Base-by-base conservation (phyloP, 2,329 filamentous ascomycete genomes). In the Xylaria sp. region DNA sequence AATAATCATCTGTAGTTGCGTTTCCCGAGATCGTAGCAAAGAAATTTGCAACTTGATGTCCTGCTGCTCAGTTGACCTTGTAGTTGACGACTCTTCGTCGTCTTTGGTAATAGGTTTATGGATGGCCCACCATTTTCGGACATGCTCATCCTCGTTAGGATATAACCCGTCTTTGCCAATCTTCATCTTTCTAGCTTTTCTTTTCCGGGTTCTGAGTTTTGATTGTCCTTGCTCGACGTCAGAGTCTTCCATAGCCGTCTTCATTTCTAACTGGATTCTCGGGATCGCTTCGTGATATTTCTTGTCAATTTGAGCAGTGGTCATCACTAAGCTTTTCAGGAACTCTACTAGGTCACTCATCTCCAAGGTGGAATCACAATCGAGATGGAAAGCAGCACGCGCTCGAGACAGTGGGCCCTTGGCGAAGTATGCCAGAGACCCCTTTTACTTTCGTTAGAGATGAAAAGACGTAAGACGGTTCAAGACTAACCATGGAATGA, bases 391-490 rank as follows among this genome's bases (percentile, higher is more conserved):
- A 15, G 90, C 87, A 56, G 90, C 91, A 68, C 92, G 88, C 55
- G 92, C 90, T 74, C 92, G 87, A 54, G 92, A 93, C 23, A 96
- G 82, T 1, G 93, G 92, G 0, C 92, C 93, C 82, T 96, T 96
- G 23, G 91, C 91, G 80, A 95, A 94, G 79, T 94, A 96, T 67
- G 92, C 92, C 66, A 95, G 82, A 3, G 92, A 93, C 41, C 91
- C 92, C 86, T 92, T 28, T 28, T 81, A 9, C 78, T 81, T 12
- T 82, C 74, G 77, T 87, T 85, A 71, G 86, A 54, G 12, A 63
- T 12, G 58, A 44, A 13, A 23, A 34, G 1, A 51, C 1, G 48
- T 10, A 41, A 25, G 37, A 56, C 20, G 23, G 41, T 20, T 18
- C 67, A 81, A 81, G 41, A 74, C 83, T 15, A 79, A 88, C 88